Percentiles rank a stretch among this genome's conserved stretches.
These are phyloP conservation scores for Amanita muscaria DNA, from an alignment of 768 basidiomycete genomes.

Conservation along the genomic window DNA sequence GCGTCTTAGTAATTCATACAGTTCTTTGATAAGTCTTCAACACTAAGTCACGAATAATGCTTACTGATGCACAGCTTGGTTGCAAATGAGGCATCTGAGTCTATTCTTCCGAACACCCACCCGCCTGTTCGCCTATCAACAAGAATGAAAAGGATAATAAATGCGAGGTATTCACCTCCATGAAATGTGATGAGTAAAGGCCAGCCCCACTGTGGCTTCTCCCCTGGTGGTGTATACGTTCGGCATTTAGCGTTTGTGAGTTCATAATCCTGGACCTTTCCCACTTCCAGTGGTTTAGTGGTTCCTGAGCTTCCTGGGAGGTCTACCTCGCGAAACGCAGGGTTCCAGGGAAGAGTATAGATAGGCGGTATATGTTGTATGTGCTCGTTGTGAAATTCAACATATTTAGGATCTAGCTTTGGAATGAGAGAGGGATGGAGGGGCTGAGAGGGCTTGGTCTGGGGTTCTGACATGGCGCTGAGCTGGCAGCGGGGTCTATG, in stretches of 20 bases:
- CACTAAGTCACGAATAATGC: no score
- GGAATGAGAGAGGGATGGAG: conserved; percentile 53
- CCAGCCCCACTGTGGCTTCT: conserved; percentile 51
- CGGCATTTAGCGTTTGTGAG: conserved; percentile 47
- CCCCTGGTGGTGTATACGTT: conserved; percentile 53
- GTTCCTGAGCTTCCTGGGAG: conserved; percentile 49
- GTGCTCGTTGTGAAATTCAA: conserved; percentile 47
- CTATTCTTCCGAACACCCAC: conserved; percentile 66
- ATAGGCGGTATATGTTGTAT: conserved; percentile 37
- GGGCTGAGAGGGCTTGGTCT: conserved; percentile 34
- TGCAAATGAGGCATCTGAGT: conserved; percentile 48
- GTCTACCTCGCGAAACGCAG: conserved; percentile 42
- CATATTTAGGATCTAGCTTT: conserved; percentile 59
- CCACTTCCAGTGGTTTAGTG: conserved; percentile 48
- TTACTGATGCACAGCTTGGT: conserved; percentile 52
- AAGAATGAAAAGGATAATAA: not conserved
- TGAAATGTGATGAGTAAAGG: conserved; percentile 69
- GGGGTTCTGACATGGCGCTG: no score
- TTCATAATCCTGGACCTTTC: no score
- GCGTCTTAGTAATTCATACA: conserved; percentile 38
- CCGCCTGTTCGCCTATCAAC: conserved; percentile 41
- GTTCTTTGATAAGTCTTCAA: not conserved
- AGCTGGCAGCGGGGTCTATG: no score
- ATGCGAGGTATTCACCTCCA: conserved; percentile 44
- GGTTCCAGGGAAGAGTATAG: conserved; percentile 56